phyloP scores from a whole-genome alignment of 495 filamentous ascomycete species.

The Viridothelium virens region DNA sequence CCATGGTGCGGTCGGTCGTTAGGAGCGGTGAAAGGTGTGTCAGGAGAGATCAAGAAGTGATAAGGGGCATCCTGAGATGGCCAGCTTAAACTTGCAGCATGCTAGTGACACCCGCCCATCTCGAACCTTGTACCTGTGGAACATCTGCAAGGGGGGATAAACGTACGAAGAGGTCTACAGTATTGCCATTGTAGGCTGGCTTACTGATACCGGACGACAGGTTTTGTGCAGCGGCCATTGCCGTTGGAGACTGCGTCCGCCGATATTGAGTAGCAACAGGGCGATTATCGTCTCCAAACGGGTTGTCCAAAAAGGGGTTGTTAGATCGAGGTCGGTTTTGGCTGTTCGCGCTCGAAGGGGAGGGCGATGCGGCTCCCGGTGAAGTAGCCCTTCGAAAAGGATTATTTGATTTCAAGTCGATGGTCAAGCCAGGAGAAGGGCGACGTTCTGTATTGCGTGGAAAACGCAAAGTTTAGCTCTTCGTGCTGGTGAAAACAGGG shows the following conservation, averaged over 20 bases:
- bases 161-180: constrained; percentile 88
- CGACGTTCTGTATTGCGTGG: constrained; percentile 25
- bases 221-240: constrained; percentile 34
- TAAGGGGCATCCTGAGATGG: not conserved
- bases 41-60: not conserved
- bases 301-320: constrained; percentile 73
- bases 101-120: constrained; percentile 15
- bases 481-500: constrained; percentile 1
- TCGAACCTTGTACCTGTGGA: constrained; percentile 6
- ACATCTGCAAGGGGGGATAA: constrained; percentile 2
- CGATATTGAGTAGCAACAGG: constrained; percentile 1
- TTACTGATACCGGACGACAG: constrained; percentile 38
- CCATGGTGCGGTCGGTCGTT: constrained; percentile 17
- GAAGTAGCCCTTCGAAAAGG: constrained; percentile 60
- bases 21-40: constrained; percentile 1
- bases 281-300: constrained; percentile 2
- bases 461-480: not conserved
- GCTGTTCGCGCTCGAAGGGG: constrained; percentile 32
- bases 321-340: constrained; percentile 63
- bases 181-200: constrained; percentile 52
- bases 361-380: constrained; percentile 71
- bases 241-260: not conserved
- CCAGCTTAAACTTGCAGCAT: constrained; percentile 4
- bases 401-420: constrained; percentile 69
- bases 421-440: constrained; percentile 26